Evolutionary conservation across 176 grass and related monocot genomes (phyloP).

Genomic region (Triticum urartu): DNA sequence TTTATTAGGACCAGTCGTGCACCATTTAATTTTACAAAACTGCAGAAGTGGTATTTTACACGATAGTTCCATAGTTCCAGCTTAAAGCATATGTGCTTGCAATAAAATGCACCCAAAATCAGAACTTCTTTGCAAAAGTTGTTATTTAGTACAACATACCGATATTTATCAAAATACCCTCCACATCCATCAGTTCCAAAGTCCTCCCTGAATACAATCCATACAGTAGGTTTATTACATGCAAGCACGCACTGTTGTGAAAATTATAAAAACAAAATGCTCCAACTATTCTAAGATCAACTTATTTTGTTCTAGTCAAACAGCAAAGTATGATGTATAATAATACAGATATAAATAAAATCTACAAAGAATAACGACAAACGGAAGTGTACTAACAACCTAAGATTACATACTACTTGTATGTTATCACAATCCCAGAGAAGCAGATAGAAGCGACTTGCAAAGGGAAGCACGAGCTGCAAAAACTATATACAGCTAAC

Average conservation of each 20-base stretch:
- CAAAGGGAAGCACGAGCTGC: too few relatives aligned
- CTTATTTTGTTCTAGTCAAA: not conserved
- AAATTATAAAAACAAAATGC: not conserved
- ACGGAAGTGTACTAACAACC: not conserved
- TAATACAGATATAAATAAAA: not conserved
- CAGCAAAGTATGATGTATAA: not conserved
- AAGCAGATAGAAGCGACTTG: too few relatives aligned
- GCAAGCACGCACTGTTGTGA: not conserved
- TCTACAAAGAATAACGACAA: not conserved
- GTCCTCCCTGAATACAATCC: conserved; percentile 94
- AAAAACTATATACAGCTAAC: too few relatives aligned
- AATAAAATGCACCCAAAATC: not conserved
- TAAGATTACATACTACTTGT: too few relatives aligned
- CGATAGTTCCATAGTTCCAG: not conserved
- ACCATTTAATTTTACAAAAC: not conserved
- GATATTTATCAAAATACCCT: conserved; percentile 54
- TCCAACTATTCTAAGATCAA: not conserved
- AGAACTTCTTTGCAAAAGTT: not conserved
- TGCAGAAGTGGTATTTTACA: too few relatives aligned
- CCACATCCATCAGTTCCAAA: conserved; percentile 69
- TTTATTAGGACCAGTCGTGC: not conserved
- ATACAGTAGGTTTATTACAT: conserved; percentile 18
- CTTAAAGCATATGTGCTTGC: not conserved
- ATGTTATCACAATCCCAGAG: too few relatives aligned
- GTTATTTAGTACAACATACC: conserved; percentile 42